Evolutionary conservation across 1,139 yeast genomes (phyloP).

Genomic region (Nadsonia starkeyi-henricii): DNA sequence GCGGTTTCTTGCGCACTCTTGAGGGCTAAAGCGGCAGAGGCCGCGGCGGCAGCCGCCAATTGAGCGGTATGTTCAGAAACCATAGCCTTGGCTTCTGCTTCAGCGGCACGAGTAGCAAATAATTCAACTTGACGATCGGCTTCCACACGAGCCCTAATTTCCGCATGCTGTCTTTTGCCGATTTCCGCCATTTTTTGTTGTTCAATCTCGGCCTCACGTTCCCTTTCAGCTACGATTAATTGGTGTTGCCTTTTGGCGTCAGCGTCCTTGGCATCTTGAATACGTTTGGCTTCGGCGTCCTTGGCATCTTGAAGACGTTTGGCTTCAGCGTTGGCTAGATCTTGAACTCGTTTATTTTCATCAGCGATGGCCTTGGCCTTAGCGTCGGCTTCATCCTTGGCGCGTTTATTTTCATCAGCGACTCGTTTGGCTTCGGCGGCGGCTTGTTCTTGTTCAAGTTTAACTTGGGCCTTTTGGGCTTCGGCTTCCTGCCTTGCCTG

Average conservation of each 20-base stretch:
- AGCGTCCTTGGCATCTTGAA: conserved; percentile 4
- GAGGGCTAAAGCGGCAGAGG: conserved; percentile 18
- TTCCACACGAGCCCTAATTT: conserved; percentile 1
- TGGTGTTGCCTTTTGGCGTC: not conserved
- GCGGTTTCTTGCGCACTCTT: conserved; percentile 41
- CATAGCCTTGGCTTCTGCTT: conserved; percentile 2
- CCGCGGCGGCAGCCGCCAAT: conserved; percentile 36
- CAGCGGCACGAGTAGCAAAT: conserved; percentile 5
- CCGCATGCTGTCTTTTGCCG: not conserved
- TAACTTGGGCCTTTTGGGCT: conserved; percentile 8
- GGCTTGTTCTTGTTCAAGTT: conserved; percentile 5
- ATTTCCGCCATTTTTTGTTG: not conserved
- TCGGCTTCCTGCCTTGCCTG: conserved; percentile 4
- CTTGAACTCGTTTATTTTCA: not conserved
- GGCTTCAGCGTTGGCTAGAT: conserved; percentile 2
- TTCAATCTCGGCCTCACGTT: conserved; percentile 5
- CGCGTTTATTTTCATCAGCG: conserved; percentile 5
- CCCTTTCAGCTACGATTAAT: not conserved
- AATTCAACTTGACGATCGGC: conserved; percentile 2
- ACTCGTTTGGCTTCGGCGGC: not conserved
- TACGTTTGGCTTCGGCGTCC: conserved; percentile 3
- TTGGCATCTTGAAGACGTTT: not conserved
- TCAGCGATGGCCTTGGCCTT: not conserved
- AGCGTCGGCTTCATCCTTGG: conserved; percentile 7
- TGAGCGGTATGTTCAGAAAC: conserved; percentile 17